Percentiles rank a stretch among this genome's conserved stretches.
These are phyloP conservation scores for Monosiga brevicollis DNA, from an alignment of 78 protist genomes.

Conservation along the genomic window DNA sequence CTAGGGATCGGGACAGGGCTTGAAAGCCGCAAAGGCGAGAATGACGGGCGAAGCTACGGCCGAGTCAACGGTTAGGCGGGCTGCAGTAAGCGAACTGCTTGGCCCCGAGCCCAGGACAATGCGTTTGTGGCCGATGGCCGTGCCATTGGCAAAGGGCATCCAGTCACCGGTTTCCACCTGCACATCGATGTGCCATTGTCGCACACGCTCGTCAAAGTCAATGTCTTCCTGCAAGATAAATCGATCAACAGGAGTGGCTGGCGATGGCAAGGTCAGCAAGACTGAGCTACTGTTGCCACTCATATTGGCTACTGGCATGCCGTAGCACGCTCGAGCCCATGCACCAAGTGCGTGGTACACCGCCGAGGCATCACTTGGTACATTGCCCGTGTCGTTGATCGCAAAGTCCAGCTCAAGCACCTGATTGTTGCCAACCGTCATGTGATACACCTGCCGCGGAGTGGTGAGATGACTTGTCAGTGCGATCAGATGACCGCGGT, in stretches of 20 bases:
- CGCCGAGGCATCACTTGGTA: background rate
- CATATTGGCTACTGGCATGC: background rate
- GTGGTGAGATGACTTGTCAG: too few relatives aligned
- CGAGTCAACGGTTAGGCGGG: background rate
- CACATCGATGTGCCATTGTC: background rate
- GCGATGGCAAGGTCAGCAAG: background rate
- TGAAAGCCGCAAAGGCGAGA: background rate
- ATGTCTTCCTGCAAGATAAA: background rate
- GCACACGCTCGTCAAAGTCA: background rate
- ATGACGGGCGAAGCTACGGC: background rate
- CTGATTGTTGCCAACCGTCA: background rate
- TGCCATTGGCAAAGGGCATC: background rate
- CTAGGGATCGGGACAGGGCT: background rate
- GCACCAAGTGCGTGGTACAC: slow-evolving; percentile 1
- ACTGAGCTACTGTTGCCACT: background rate
- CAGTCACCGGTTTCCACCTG: background rate
- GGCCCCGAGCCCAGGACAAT: background rate
- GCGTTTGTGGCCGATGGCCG: background rate
- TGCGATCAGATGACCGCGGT: too few relatives aligned
- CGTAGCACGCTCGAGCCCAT: background rate
- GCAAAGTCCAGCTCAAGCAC: slow-evolving; percentile 8
- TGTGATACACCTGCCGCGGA: slow-evolving; percentile 4
- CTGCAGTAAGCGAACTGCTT: background rate
- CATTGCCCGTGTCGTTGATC: background rate
- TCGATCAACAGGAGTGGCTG: background rate